Base-by-base conservation (phyloP, 257 asterid species). In the Gentiana macrophylla region DNA sequence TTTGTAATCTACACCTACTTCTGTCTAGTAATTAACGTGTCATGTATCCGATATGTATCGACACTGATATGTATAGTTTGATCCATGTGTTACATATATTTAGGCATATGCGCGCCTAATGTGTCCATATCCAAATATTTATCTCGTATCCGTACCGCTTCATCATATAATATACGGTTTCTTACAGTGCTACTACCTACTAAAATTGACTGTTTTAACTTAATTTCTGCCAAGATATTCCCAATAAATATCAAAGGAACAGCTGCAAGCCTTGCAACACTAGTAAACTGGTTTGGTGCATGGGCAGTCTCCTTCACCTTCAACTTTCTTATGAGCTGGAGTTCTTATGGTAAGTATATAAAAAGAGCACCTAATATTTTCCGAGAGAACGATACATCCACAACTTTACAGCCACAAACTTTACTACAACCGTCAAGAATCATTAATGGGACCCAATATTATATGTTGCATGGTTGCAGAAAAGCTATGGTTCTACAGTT, bases 231-330 rank as follows among this genome's bases (percentile, higher is more conserved):
- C 56, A 76, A 91, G 98, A 79, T 84, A 71, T 87, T 84, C 67
- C 98, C 98, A 1, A 87, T 91, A 67, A 84, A 91, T 72, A 76
- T 91, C 47, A 91, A 91, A 78, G 97, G 98, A 65, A 80, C 69
- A 12, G 98, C 95, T 32, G 98, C 97, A 46, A 91, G 98, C 79
- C 68, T 87, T 36, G 97, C 95, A 57, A 88, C 97, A 37, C 62
- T 92, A 13, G 81, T 87, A 61, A 92, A 92, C 67, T 91, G 98
- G 98, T 91, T 84, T 24, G 97, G 95, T 11, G 95, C 97, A 32
- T 87, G 97, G 98, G 78, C 76, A 41, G 74, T 84, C 72, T 91
- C 98, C 45, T 91, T 72, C 79, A 87, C 98, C 3, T 91, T 91
- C 76, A 91, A 91, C 49, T 91, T 84, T 62, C 92, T 91, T 61